These are phyloP conservation scores for Letharia columbiana DNA, from an alignment of 495 filamentous ascomycete genomes.

Conservation along the genomic window DNA sequence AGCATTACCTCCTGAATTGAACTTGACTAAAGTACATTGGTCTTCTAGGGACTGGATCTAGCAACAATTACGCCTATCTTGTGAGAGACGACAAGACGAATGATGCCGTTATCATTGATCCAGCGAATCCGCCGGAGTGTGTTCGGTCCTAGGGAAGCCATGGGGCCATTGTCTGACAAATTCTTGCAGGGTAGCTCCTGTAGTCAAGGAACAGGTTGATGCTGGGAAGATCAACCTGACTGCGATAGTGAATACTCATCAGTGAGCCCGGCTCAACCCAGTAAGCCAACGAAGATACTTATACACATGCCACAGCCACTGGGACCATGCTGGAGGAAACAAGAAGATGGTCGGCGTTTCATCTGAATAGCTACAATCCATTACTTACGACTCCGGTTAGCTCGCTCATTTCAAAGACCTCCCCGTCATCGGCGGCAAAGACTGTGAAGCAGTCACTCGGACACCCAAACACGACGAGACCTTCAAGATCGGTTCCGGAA, in stretches of 20 bases:
- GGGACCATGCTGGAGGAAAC: conserved; percentile 94
- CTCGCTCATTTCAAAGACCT: conserved; percentile 56
- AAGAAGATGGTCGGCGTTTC: conserved; percentile 51
- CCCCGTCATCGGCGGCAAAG: conserved; percentile 76
- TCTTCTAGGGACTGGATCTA: conserved; percentile 72
- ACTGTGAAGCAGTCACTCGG: conserved; percentile 70
- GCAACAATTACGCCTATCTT: conserved; percentile 96
- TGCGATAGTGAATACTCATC: conserved; percentile 92
- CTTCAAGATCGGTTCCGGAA: conserved; percentile 75
- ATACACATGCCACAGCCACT: conserved; percentile 51
- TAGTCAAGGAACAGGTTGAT: conserved; percentile 63
- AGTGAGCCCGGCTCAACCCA: conserved; percentile 47
- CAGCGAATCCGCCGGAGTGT: conserved; percentile 86
- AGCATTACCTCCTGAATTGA: not conserved
- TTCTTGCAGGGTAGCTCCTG: conserved; percentile 61
- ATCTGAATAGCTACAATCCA: conserved; percentile 14
- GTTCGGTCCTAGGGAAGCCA: conserved; percentile 25
- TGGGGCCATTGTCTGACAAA: not conserved
- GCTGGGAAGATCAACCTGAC: conserved; percentile 69
- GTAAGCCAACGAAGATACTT: conserved; percentile 14
- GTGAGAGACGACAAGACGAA: conserved; percentile 85
- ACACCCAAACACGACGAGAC: conserved; percentile 64
- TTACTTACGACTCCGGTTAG: conserved; percentile 35
- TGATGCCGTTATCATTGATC: conserved; percentile 92
- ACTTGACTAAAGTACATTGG: conserved; percentile 6